These are phyloP conservation scores for Trametes pubescens DNA, from an alignment of 1,284 basidiomycete genomes.

Conservation along the genomic window DNA sequence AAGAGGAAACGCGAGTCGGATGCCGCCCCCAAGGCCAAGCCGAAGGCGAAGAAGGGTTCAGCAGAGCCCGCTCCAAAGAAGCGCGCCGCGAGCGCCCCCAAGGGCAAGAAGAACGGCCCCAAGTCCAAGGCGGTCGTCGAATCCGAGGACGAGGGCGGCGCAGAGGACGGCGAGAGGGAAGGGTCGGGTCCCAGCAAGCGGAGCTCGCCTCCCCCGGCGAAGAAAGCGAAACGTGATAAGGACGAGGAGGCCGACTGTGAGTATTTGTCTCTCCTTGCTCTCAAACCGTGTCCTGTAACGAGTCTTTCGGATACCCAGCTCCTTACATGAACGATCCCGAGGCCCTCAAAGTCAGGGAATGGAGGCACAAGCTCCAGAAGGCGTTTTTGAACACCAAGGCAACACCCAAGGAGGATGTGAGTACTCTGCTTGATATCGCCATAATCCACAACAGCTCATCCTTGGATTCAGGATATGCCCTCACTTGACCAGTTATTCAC, in stretches of 20 bases:
- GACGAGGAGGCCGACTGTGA: conserved; percentile 67
- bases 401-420: conserved; percentile 63
- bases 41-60: conserved; percentile 68
- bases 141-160: conserved; percentile 74
- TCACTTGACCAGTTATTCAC: conserved; percentile 81
- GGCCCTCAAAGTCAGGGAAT: conserved; percentile 80
- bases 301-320: conserved; percentile 20
- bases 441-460: conserved; percentile 21
- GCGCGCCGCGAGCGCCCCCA: conserved; percentile 50
- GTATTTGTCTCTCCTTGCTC: conserved; percentile 29
- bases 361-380: conserved; percentile 92
- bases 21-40: conserved; percentile 47
- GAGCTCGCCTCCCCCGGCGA: conserved; percentile 65
- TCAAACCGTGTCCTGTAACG: conserved; percentile 9
- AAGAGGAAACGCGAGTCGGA: conserved; percentile 63
- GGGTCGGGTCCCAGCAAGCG: conserved; percentile 64
- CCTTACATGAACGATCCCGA: conserved; percentile 63
- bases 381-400: conserved; percentile 79
- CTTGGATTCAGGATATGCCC: conserved; percentile 73
- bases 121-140: conserved; percentile 75
- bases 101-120: conserved; percentile 64
- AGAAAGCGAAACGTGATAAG: conserved; percentile 72
- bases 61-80: conserved; percentile 51
- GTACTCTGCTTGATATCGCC: conserved; percentile 16
- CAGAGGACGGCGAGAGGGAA: conserved; percentile 48